These are phyloP conservation scores for Fusarium sororula DNA, from an alignment of 2,329 filamentous ascomycete genomes.

Conservation along the genomic window DNA sequence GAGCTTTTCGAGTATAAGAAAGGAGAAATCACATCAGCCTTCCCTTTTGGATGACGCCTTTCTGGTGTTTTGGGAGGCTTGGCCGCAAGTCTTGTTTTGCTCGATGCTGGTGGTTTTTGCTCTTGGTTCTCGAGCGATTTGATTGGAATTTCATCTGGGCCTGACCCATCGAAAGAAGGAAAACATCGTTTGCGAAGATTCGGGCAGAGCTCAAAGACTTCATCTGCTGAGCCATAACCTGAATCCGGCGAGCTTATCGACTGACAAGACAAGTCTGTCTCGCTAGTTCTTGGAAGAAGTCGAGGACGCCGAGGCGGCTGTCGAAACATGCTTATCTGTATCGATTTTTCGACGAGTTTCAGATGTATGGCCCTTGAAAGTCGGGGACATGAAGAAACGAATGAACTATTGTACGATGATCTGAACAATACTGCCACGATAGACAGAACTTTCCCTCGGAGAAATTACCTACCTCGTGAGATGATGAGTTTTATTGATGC, in stretches of 20 bases:
- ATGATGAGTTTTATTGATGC: conserved; percentile 34
- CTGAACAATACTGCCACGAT: conserved; percentile 18
- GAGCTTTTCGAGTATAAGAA: conserved; percentile 17
- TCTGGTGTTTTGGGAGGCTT: neutral
- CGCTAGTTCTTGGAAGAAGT: conserved; percentile 2
- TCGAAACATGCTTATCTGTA: conserved; percentile 18
- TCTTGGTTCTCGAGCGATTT: neutral
- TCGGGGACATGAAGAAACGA: conserved; percentile 26
- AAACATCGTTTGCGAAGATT: neutral
- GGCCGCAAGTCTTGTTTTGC: neutral
- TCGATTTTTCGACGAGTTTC: neutral
- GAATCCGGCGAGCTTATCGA: conserved; percentile 41
- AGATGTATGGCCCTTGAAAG: neutral
- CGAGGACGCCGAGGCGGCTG: conserved; percentile 12
- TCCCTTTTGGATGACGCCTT: neutral
- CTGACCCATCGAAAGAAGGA: conserved; percentile 31
- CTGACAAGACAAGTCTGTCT: neutral
- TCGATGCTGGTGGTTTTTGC: neutral
- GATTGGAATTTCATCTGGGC: conserved; percentile 5
- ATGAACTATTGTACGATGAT: conserved; percentile 26
- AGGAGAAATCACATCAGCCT: conserved; percentile 15
- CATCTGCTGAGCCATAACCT: conserved; percentile 44
- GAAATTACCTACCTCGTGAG: conserved; percentile 5
- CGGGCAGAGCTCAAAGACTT: conserved; percentile 9
- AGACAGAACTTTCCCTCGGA: neutral